A percentile compares a stretch with the other conserved stretches of the same genome.
These are phyloP conservation scores for Sporothrix pseudoabietina DNA, from an alignment of 2,329 filamentous ascomycete species.

Conservation along the genomic window DNA sequence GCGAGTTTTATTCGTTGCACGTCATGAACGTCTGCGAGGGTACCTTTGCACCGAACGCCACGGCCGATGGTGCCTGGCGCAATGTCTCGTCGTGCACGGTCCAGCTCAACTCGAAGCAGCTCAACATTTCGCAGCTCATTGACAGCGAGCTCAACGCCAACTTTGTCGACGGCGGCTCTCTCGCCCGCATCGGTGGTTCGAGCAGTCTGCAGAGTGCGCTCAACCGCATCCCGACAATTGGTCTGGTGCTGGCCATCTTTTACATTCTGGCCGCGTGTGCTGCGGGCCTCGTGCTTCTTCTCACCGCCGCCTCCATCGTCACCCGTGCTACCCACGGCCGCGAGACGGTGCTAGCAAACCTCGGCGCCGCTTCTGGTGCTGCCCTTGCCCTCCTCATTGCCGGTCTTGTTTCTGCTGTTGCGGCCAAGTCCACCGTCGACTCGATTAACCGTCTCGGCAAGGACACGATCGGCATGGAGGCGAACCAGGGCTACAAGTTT, in stretches of 20 bases:
- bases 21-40: slow-evolving; percentile 41
- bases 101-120: slow-evolving; percentile 33
- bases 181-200: slow-evolving; percentile 51
- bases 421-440: slow-evolving; percentile 29
- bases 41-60: slow-evolving; percentile 38
- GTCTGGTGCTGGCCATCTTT: slow-evolving; percentile 53
- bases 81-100: slow-evolving; percentile 38
- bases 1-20: slow-evolving; percentile 43
- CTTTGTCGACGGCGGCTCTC: slow-evolving; percentile 47
- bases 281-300: slow-evolving; percentile 50
- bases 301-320: slow-evolving; percentile 44
- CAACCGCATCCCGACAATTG: slow-evolving; percentile 52
- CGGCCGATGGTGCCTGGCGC: slow-evolving; percentile 34
- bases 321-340: slow-evolving; percentile 30
- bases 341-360: slow-evolving; percentile 43
- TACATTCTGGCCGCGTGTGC: slow-evolving; percentile 50
- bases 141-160: slow-evolving; percentile 51
- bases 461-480: slow-evolving; percentile 50
- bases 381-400: slow-evolving; percentile 36
- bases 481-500: slow-evolving; percentile 49
- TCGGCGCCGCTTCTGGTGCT: slow-evolving; percentile 44
- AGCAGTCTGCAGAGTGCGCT: slow-evolving; percentile 51
- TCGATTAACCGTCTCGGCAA: slow-evolving; percentile 40
- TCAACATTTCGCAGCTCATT: slow-evolving; percentile 52
- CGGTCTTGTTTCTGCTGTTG: slow-evolving; percentile 30